Base-by-base conservation (phyloP, 768 basidiomycete species). In the Xanthoconium stramineum region DNA sequence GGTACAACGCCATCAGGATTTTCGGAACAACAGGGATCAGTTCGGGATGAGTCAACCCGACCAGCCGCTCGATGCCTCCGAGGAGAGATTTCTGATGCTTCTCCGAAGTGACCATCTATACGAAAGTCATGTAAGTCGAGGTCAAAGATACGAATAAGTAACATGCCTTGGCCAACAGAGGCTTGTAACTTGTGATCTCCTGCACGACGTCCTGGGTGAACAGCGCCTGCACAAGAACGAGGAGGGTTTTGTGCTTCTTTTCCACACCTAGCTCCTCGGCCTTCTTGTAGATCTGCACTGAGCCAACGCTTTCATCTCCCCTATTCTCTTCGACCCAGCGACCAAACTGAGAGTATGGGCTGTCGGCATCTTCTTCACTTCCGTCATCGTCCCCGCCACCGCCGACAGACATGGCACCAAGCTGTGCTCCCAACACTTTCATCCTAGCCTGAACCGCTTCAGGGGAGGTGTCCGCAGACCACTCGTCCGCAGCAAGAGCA, bases 61-160 rank as follows among this genome's bases (percentile, higher is more conserved):
- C 83, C 53, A 86, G 78, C 17, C 91, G 89, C 69, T 99, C 97
- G 47, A 98, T 75, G 50, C 97, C 97, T 29, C 97, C 97, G 8
- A 98, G 80, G 32, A 99, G 76, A 0, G 94, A 79, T 74, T 98
- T 99, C 72, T 97, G 93, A 65, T 96, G 91, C 72, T 94, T 98
- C 78, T 98, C 96, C 3, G 89, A 88, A 0, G 88, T 88, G 47
- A 91, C 85, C 81, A 95, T 82, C 92, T 95, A 54, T 14, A 35
- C 47, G 24, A 48, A 24, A 49, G 6, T 32, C 37, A 57, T 13
- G 67, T 59, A 42, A 57, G 59, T 30, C 8, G 32, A 51, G 17
- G 6, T 13, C 1, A 14, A 36, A 1, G 12, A 33, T 35, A 8
- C 7, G 6, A 33, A 46, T 9, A 8, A 44, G 39, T 3, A 37